phyloP scores from a whole-genome alignment of 768 basidiomycete species.

The Mycena indigotica region DNA sequence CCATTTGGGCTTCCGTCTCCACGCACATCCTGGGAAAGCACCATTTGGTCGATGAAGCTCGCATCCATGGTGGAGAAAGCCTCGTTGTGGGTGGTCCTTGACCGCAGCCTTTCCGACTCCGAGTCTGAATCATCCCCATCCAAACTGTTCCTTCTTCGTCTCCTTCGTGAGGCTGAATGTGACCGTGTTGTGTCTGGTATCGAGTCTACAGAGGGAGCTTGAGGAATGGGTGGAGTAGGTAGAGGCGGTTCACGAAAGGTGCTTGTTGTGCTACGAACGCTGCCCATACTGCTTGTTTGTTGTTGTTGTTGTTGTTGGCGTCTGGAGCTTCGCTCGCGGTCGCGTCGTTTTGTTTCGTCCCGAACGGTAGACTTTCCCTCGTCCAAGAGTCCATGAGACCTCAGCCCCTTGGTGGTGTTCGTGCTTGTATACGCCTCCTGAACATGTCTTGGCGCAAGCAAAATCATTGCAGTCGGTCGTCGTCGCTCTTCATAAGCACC shows the following conservation, averaged over 20 bases:
- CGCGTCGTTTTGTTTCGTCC: slow-evolving; percentile 4
- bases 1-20: slow-evolving; percentile 16
- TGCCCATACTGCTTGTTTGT: slow-evolving; percentile 24
- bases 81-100: slow-evolving; percentile 64
- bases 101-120: slow-evolving; percentile 25
- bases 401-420: slow-evolving; percentile 66
- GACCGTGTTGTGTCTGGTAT: slow-evolving; percentile 9
- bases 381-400: slow-evolving; percentile 66
- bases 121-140: slow-evolving; percentile 29
- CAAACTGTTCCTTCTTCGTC: slow-evolving; percentile 39
- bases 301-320: slow-evolving; percentile 32
- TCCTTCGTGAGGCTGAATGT: slow-evolving; percentile 11
- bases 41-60: slow-evolving; percentile 49
- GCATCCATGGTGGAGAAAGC: slow-evolving; percentile 62
- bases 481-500: slow-evolving; percentile 23
- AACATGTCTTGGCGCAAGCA: slow-evolving; percentile 74
- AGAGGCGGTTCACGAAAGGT: slow-evolving; percentile 16
- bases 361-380: slow-evolving; percentile 37
- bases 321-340: slow-evolving; percentile 22
- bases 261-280: slow-evolving; percentile 29
- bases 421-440: slow-evolving; percentile 80
- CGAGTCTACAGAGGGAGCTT: slow-evolving; percentile 1
- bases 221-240: slow-evolving; percentile 9
- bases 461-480: slow-evolving; percentile 48
- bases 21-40: slow-evolving; percentile 31